Percentiles rank a stretch among this genome's conserved stretches.
These are phyloP conservation scores for Tylopilus rubrobrunneus DNA, from an alignment of 768 basidiomycete species.

Conservation along the genomic window DNA sequence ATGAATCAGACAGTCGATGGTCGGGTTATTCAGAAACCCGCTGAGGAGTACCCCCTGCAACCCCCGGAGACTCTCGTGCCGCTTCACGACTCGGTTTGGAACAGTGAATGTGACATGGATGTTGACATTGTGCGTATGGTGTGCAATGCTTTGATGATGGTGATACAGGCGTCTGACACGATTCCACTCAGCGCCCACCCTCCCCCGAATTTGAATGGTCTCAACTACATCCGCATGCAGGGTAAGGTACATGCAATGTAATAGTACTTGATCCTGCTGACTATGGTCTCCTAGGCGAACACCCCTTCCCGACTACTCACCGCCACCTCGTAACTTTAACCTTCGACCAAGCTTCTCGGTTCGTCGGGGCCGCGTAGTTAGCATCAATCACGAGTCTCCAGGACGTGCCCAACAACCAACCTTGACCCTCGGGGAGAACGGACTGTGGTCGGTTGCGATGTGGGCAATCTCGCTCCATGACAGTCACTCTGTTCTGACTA, in stretches of 20 bases:
- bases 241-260: constrained; percentile 9
- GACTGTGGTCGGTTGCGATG: constrained; percentile 28
- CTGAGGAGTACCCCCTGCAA: constrained; percentile 12
- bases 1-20: constrained; percentile 24
- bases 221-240: constrained; percentile 24
- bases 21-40: constrained; percentile 31
- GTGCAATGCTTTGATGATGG: not conserved
- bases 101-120: constrained; percentile 29
- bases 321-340: constrained; percentile 16
- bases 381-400: constrained; percentile 1
- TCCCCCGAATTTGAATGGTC: constrained; percentile 26
- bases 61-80: constrained; percentile 10
- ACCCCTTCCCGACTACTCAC: constrained; percentile 21
- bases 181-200: constrained; percentile 19
- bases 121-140: constrained; percentile 16
- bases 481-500: too few species aligned
- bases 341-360: constrained; percentile 14
- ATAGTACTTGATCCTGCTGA: constrained; percentile 1
- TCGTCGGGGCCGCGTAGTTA: constrained; percentile 8
- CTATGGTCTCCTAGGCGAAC: constrained; percentile 14
- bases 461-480: too few species aligned
- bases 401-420: constrained; percentile 8
- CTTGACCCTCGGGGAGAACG: constrained; percentile 13
- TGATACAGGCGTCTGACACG: constrained; percentile 3
- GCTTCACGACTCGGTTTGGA: constrained; percentile 15